Conservation (phyloP, 2,329 filamentous ascomycete genomes). For the Fusarium veterinarium region DNA sequence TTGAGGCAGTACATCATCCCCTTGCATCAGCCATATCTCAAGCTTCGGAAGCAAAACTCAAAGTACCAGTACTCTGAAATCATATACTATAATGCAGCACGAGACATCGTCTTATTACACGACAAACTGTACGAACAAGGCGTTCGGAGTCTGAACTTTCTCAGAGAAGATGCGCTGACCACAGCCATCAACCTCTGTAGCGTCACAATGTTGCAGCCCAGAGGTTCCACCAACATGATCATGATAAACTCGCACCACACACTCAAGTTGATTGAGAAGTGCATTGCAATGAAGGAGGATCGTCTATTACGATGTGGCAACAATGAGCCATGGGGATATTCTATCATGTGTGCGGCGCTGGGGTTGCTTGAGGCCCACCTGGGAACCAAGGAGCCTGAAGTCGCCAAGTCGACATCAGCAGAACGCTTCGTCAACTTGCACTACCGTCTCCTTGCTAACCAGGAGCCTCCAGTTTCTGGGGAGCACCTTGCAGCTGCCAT, state of each 20-base stretch:
- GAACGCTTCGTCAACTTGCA: slow-evolving; percentile 70
- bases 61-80: slow-evolving; percentile 73
- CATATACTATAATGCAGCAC: slow-evolving; percentile 71
- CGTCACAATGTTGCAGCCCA: slow-evolving; percentile 70
- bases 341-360: slow-evolving; percentile 70
- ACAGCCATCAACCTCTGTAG: slow-evolving; percentile 71
- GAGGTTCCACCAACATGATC: slow-evolving; percentile 69
- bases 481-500: slow-evolving; percentile 43
- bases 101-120: slow-evolving; percentile 71
- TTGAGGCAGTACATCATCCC: slow-evolving; percentile 71
- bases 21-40: slow-evolving; percentile 70
- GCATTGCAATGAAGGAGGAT: slow-evolving; percentile 70
- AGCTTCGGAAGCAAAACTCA: slow-evolving; percentile 68
- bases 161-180: slow-evolving; percentile 69
- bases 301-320: slow-evolving; percentile 70
- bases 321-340: slow-evolving; percentile 73
- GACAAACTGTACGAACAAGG: slow-evolving; percentile 70
- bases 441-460: slow-evolving; percentile 66
- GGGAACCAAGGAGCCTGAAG: slow-evolving; percentile 66
- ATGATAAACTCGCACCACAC: slow-evolving; percentile 71
- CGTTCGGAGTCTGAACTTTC: slow-evolving; percentile 68
- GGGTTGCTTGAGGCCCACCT: slow-evolving; percentile 70
- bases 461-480: slow-evolving; percentile 58
- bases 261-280: slow-evolving; percentile 70
- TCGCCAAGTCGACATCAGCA: slow-evolving; percentile 68